Percentiles rank a stretch among this genome's conserved stretches.
Conservation (phyloP, 2,329 filamentous ascomycete species). For the Sclerotinia nivalis region DNA sequence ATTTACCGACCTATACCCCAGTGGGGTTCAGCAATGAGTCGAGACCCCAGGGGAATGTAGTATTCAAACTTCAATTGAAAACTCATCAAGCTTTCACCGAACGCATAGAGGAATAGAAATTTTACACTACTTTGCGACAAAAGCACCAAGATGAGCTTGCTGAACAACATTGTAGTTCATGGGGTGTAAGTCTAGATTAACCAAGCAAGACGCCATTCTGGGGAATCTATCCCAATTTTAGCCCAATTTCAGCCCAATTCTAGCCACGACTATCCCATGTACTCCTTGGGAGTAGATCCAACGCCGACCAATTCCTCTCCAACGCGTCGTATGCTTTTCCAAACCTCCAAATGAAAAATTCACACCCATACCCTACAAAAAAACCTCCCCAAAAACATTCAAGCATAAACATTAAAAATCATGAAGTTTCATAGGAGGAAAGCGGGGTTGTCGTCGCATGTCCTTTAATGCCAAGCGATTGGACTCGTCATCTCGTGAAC, state of each 20-base stretch:
- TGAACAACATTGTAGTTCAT: neutral
- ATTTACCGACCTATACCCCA: neutral
- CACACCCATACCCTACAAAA: neutral
- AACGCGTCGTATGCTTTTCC: constrained; percentile 8
- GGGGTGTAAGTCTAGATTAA: too few species aligned
- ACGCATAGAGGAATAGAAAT: neutral
- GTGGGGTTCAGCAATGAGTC: neutral
- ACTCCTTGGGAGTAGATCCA: neutral
- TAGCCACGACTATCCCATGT: neutral
- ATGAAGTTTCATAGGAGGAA: neutral
- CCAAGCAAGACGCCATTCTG: neutral
- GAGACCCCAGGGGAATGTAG: neutral
- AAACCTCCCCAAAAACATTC: neutral
- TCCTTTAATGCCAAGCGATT: constrained; percentile 18
- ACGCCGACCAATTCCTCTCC: neutral
- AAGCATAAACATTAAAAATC: neutral
- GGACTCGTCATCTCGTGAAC: constrained; percentile 3
- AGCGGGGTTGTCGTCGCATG: constrained; percentile 10
- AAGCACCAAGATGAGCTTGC: neutral
- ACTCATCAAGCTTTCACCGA: neutral
- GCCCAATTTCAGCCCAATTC: neutral
- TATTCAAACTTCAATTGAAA: neutral
- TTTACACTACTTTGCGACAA: neutral
- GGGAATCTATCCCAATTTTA: neutral
- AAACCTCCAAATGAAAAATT: neutral